Evolutionary conservation across 2,329 filamentous ascomycete genomes (phyloP).

Genomic region (Apiospora aurea): DNA sequence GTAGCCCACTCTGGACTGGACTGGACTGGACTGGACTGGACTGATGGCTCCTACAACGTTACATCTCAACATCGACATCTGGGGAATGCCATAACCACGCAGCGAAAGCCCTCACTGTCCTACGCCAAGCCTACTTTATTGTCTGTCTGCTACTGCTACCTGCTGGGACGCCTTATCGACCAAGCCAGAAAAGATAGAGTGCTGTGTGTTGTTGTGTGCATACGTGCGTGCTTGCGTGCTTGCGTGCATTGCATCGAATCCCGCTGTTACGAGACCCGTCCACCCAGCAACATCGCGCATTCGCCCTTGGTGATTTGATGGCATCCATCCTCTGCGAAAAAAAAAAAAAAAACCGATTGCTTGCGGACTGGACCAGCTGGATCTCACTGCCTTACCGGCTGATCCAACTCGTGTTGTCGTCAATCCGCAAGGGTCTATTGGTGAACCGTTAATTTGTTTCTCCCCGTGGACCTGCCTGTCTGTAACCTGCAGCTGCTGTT

Average conservation of each 20-base stretch:
- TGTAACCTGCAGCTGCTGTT: slow-evolving; percentile 16
- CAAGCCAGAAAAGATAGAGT: not conserved
- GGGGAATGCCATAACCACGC: not conserved
- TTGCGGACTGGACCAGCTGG: not conserved
- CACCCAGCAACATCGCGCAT: not conserved
- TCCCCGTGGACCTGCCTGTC: not conserved
- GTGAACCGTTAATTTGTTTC: slow-evolving; percentile 14
- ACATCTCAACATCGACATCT: slow-evolving; percentile 24
- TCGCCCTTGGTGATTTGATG: not conserved
- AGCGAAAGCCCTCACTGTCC: slow-evolving; percentile 1
- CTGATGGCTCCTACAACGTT: slow-evolving; percentile 22
- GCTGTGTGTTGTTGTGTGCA: not conserved
- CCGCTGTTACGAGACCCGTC: not conserved
- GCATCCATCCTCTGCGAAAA: not conserved
- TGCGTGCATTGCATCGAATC: slow-evolving; percentile 2
- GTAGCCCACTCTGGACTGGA: not conserved
- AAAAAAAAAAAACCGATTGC: no score
- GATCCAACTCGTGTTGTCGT: not conserved
- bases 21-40: not conserved
- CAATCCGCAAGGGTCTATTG: not conserved
- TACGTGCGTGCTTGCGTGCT: not conserved
- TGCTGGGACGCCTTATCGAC: not conserved
- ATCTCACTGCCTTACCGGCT: not conserved
- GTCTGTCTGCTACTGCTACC: not conserved
- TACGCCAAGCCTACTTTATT: not conserved